A percentile compares a stretch with the other conserved stretches of the same genome.
Evolutionary conservation across 176 grass and related monocot species (phyloP).

Genomic region (Panicum miliaceum): DNA sequence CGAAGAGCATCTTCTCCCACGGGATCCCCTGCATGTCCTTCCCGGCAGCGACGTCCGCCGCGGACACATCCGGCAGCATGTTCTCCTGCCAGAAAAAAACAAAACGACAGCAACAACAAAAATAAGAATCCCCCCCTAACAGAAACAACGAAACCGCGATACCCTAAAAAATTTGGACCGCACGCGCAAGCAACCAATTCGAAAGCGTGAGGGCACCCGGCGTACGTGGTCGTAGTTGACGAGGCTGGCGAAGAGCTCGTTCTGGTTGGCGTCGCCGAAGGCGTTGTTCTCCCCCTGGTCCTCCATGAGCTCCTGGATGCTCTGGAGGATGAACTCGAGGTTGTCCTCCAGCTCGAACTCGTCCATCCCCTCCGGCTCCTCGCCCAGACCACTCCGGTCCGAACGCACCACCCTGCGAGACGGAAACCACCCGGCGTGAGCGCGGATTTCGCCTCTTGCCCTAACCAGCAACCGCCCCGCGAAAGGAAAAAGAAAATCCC

Average conservation of each 20-base stretch:
- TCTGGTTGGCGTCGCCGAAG: slow-evolving; percentile 55
- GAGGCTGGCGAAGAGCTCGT: slow-evolving; percentile 52
- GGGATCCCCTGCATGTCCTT: slow-evolving; percentile 78
- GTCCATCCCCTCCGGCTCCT: slow-evolving; percentile 34
- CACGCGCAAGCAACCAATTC: not conserved
- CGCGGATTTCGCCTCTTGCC: not conserved
- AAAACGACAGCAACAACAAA: not conserved
- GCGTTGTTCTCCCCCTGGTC: slow-evolving; percentile 44
- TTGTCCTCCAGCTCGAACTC: slow-evolving; percentile 62
- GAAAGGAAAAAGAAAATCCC: not conserved
- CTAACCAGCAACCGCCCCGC: not conserved
- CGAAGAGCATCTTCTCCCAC: slow-evolving; percentile 65
- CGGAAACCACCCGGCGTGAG: not conserved
- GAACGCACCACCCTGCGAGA: slow-evolving; percentile 1
- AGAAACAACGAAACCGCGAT: not conserved
- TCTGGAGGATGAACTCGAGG: slow-evolving; percentile 59
- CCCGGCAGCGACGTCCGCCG: slow-evolving; percentile 39
- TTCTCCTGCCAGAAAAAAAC: slow-evolving; percentile 35
- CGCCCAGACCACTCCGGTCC: not conserved
- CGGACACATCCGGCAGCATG: slow-evolving; percentile 44
- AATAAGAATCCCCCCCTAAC: not conserved
- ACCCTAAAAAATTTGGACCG: no score
- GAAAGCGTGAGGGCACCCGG: not conserved
- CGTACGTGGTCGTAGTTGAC: slow-evolving; percentile 49
- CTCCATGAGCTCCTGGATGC: slow-evolving; percentile 63